Base-by-base conservation (phyloP, 2,329 filamentous ascomycete genomes). In the Lizonia empirigonia region DNA sequence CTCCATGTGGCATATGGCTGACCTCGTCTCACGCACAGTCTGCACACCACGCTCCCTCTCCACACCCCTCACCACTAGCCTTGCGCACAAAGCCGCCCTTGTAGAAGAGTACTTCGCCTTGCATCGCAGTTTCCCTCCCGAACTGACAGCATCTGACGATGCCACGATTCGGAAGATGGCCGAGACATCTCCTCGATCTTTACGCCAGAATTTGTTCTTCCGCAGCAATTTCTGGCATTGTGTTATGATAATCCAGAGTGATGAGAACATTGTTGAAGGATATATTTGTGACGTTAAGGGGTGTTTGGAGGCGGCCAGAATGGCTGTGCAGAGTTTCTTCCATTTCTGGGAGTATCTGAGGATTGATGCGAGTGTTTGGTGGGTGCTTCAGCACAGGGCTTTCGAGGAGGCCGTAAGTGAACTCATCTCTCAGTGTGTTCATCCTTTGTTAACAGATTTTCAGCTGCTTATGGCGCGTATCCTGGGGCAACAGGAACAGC, bases 221-320 rank as follows among this genome's bases (percentile, higher is more conserved):
- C 88, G 86, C n/a, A 89, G 85, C 70, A 92, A 91, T 66, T 92
- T 90, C 74, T 90, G 86, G 72, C 89, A 93, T 68, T 91, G 89
- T 68, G 78, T 92, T 19, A 91, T 91, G 88, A 77, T 91, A 8
- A 82, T 92, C 16, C 86, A 91, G 62, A 85, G 86, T 0, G 87
- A 85, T 12, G 86, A 89, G 64, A 86, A 86, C 56, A 71, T 80
- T 0, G 82, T 84, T 3, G 64, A 82, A 4, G 76, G 74, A 5
- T 76, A 80, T 1, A 59, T 64, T 3, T 71, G 74, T 42, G 89
- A 92, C 66, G 78, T 89, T 15, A 78, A 85, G 15, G 86, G 83
- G 4, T 88, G 88, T 3, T 75, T 92, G 10, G 88, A 91, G 70
- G 87, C 88, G 0, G 89, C 89, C 0, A 85, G 90, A 62, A 87